Evolutionary conservation across 2,329 filamentous ascomycete genomes (phyloP).

Genomic region (Lachnellula subtilissima): DNA sequence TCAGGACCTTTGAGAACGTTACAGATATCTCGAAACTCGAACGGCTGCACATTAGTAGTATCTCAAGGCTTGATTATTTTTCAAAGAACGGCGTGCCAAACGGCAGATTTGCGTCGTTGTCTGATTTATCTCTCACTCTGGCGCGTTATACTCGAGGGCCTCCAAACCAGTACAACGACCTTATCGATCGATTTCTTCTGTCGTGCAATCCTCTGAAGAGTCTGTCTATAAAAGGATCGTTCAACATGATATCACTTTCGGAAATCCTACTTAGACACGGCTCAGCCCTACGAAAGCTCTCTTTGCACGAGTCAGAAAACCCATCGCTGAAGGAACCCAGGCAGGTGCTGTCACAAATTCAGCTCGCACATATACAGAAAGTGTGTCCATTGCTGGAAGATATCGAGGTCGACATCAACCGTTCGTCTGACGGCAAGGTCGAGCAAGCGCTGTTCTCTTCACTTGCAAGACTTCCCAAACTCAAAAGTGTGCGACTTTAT

Average conservation of each 20-base stretch:
- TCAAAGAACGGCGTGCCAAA: no score
- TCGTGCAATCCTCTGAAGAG: neutral
- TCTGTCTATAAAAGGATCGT: neutral
- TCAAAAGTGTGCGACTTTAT: neutral
- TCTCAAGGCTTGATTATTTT: neutral
- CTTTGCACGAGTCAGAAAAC: neutral
- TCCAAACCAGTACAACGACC: neutral
- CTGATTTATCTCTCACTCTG: no score
- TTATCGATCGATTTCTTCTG: neutral
- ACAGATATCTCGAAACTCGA: conserved; percentile 1
- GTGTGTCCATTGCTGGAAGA: neutral
- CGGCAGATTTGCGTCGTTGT: no score
- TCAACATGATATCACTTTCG: neutral
- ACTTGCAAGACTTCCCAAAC: neutral
- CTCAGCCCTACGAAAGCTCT: neutral
- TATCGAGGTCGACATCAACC: neutral
- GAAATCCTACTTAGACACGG: neutral
- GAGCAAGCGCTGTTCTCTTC: neutral
- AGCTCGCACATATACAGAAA: neutral
- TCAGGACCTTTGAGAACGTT: neutral
- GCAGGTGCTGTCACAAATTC: neutral
- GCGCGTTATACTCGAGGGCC: neutral
- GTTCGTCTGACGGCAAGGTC: neutral
- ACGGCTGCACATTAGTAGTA: neutral
- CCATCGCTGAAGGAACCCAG: neutral